Evolutionary conservation across 768 basidiomycete species (phyloP).

Genomic region (Sarcodon sp.): DNA sequence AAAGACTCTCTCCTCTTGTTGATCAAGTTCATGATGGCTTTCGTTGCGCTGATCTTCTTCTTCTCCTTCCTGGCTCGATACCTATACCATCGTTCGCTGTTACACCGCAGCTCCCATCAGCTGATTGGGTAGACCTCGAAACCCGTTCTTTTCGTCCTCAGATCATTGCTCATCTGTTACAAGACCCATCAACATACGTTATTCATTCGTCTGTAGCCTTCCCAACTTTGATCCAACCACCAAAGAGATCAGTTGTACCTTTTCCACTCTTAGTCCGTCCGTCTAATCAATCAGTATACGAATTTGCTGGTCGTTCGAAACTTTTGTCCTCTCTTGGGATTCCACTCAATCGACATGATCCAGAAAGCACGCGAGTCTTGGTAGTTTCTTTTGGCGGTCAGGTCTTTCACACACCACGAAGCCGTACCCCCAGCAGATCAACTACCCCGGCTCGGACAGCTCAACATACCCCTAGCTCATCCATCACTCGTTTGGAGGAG

Average conservation of each 20-base stretch:
- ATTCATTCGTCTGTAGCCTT: slow-evolving; percentile 34
- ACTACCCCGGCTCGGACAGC: slow-evolving; percentile 7
- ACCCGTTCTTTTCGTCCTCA: slow-evolving; percentile 31
- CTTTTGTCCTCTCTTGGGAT: slow-evolving; percentile 51
- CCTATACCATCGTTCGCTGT: slow-evolving; percentile 62
- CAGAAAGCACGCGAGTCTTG: slow-evolving; percentile 40
- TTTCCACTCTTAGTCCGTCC: slow-evolving; percentile 66
- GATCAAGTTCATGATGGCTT: slow-evolving; percentile 54
- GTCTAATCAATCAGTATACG: slow-evolving; percentile 36
- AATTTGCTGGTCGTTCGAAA: slow-evolving; percentile 32
- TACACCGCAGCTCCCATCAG: slow-evolving; percentile 42
- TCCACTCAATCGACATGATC: slow-evolving; percentile 35
- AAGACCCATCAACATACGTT: slow-evolving; percentile 14
- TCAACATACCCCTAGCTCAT: not conserved
- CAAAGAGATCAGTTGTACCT: slow-evolving; percentile 25
- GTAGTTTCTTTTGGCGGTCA: slow-evolving; percentile 79
- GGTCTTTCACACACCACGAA: slow-evolving; percentile 44
- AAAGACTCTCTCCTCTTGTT: slow-evolving; percentile 45
- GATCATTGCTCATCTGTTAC: slow-evolving; percentile 29
- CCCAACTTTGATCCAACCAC: slow-evolving; percentile 8
- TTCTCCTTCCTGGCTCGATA: slow-evolving; percentile 60
- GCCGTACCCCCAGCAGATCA: slow-evolving; percentile 19
- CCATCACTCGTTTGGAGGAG: not conserved
- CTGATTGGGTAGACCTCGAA: slow-evolving; percentile 44
- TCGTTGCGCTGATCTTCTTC: slow-evolving; percentile 54